Conservation (phyloP, 2,329 filamentous ascomycete genomes). For the Aspergillus ochraceus region DNA sequence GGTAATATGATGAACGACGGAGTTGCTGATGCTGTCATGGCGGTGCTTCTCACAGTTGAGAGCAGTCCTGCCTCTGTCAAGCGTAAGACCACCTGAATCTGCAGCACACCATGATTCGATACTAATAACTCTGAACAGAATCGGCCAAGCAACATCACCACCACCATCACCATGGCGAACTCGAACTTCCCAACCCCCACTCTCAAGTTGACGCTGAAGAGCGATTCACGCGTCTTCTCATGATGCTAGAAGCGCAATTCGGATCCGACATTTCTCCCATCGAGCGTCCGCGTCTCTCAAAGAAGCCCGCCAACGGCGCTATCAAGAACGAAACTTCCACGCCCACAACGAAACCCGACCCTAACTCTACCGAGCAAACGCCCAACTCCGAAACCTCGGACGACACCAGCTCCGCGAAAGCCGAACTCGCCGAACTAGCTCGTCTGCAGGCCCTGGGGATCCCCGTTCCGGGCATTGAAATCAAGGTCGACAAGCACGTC, state of each 20-base stretch:
- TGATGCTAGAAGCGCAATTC: slow-evolving; percentile 97
- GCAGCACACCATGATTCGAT: background rate
- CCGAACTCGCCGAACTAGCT: slow-evolving; percentile 69
- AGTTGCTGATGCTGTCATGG: slow-evolving; percentile 96
- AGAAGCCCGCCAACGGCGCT: slow-evolving; percentile 18
- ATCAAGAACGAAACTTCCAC: slow-evolving; percentile 14
- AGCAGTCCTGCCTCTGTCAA: slow-evolving; percentile 93
- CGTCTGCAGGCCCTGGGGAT: slow-evolving; percentile 81
- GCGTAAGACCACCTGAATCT: slow-evolving; percentile 51
- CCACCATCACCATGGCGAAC: slow-evolving; percentile 46
- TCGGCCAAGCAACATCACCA: slow-evolving; percentile 58
- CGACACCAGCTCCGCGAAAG: slow-evolving; percentile 52
- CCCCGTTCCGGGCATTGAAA: slow-evolving; percentile 82
- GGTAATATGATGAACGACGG: slow-evolving; percentile 97
- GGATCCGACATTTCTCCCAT: slow-evolving; percentile 83
- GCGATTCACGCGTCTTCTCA: slow-evolving; percentile 79
- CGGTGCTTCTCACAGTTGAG: slow-evolving; percentile 87
- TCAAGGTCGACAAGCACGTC: slow-evolving; percentile 82
- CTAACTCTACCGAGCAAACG: slow-evolving; percentile 14
- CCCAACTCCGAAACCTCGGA: slow-evolving; percentile 34
- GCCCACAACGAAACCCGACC: background rate
- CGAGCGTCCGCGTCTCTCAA: slow-evolving; percentile 56
- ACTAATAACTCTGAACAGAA: slow-evolving; percentile 43
- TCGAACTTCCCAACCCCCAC: slow-evolving; percentile 67
- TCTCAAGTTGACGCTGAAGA: slow-evolving; percentile 70